Conservation (phyloP, 2,329 filamentous ascomycete genomes). For the Xylaria sp. region DNA sequence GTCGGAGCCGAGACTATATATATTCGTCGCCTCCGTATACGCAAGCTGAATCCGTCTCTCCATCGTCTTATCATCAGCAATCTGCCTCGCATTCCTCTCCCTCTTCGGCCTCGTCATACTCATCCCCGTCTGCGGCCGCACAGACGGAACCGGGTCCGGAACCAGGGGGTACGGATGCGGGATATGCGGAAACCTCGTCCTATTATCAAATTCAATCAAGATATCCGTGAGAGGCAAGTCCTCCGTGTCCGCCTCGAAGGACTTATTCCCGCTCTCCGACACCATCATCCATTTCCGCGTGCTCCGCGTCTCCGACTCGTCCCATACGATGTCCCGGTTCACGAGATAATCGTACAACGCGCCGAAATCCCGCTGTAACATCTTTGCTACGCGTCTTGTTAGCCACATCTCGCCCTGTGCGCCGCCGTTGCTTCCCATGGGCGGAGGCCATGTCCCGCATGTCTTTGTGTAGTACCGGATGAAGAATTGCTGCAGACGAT, state of each 20-base stretch:
- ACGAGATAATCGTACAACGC: constrained; percentile 67
- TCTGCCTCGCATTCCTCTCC: constrained; percentile 22
- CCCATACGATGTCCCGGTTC: constrained; percentile 61
- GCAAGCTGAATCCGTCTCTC: constrained; percentile 51
- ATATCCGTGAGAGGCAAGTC: constrained; percentile 63
- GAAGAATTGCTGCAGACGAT: constrained; percentile 57
- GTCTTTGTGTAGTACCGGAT: constrained; percentile 49
- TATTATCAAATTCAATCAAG: constrained; percentile 60
- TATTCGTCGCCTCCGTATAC: constrained; percentile 56
- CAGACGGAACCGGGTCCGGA: constrained; percentile 45
- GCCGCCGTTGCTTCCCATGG: constrained; percentile 30
- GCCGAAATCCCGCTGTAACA: constrained; percentile 61
- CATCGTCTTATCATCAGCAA: constrained; percentile 26
- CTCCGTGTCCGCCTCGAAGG: constrained; percentile 44
- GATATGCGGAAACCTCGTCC: constrained; percentile 58
- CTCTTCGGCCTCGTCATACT: constrained; percentile 31
- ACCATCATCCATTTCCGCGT: constrained; percentile 62
- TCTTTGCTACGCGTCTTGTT: constrained; percentile 50
- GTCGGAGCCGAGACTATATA: constrained; percentile 49
- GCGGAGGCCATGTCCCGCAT: constrained; percentile 58
- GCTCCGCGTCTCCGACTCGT: constrained; percentile 54
- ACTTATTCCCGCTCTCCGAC: constrained; percentile 40
- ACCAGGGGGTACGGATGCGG: constrained; percentile 62
- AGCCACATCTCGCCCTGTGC: constrained; percentile 50
- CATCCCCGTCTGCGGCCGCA: constrained; percentile 9